A percentile compares a stretch with the other conserved stretches of the same genome.
Conservation (phyloP, 2,329 filamentous ascomycete species). For the Xylariales sp. region DNA sequence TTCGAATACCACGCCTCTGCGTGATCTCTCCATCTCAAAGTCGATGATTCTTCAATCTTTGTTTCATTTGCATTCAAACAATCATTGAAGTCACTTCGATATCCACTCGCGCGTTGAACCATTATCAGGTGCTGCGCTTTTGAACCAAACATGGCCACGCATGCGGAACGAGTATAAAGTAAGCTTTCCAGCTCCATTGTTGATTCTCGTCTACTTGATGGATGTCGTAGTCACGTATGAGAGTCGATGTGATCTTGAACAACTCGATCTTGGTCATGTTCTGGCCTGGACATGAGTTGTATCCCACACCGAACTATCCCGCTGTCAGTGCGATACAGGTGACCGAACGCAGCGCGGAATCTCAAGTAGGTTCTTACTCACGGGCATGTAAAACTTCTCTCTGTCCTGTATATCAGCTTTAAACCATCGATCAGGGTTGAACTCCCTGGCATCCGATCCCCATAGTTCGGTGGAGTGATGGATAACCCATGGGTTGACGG, state of each 20-base stretch:
- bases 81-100: too few species aligned
- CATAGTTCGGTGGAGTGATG: slow-evolving; percentile 21
- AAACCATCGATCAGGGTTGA: slow-evolving; percentile 22
- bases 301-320: slow-evolving; percentile 7
- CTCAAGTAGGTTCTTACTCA: slow-evolving; percentile 9
- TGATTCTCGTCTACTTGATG: slow-evolving; percentile 12
- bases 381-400: slow-evolving; percentile 16
- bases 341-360: not conserved
- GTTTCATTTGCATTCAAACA: too few species aligned
- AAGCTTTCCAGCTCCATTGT: slow-evolving; percentile 14
- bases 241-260: slow-evolving; percentile 14
- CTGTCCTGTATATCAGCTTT: slow-evolving; percentile 7
- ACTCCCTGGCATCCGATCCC: slow-evolving; percentile 17
- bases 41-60: too few species aligned
- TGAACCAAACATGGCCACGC: slow-evolving; percentile 13
- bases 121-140: not conserved
- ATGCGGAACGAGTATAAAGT: slow-evolving; percentile 12
- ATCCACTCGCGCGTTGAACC: too few species aligned
- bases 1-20: too few species aligned
- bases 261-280: slow-evolving; percentile 16
- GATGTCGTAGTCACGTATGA: slow-evolving; percentile 15
- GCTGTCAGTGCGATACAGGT: not conserved
- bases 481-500: slow-evolving; percentile 21
- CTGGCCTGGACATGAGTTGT: slow-evolving; percentile 13
- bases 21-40: too few species aligned